A percentile compares a stretch with the other conserved stretches of the same genome.
These are phyloP conservation scores for Akanthomyces muscarius DNA, from an alignment of 2,329 filamentous ascomycete genomes.

Conservation along the genomic window DNA sequence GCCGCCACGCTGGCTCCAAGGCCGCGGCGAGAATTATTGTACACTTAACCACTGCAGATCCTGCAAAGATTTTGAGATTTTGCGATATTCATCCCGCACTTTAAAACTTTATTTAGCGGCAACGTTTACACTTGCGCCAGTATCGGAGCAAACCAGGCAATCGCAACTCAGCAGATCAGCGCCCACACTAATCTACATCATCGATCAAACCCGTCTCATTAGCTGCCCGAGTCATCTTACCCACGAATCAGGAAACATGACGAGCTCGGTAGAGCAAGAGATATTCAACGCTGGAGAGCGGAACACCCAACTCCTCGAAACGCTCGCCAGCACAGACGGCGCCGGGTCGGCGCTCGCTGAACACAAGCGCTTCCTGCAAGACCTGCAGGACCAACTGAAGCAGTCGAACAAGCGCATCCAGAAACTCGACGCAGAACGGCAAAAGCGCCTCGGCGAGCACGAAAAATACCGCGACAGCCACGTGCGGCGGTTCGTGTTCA, in stretches of 20 bases:
- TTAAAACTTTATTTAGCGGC: background rate
- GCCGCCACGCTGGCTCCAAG: background rate
- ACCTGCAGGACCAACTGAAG: slow-evolving; percentile 40
- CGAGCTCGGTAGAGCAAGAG: slow-evolving; percentile 28
- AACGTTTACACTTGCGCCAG: no score
- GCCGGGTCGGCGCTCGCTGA: slow-evolving; percentile 43
- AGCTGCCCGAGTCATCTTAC: background rate
- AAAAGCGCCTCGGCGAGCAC: slow-evolving; percentile 48
- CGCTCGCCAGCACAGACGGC: slow-evolving; percentile 47
- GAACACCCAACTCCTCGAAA: slow-evolving; percentile 42
- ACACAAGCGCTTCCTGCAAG: slow-evolving; percentile 41
- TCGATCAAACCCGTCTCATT: background rate
- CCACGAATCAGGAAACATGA: slow-evolving; percentile 22
- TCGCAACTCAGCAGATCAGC: background rate
- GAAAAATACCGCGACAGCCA: slow-evolving; percentile 50
- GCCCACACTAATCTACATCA: background rate
- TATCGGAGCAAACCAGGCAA: background rate
- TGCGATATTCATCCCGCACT: background rate
- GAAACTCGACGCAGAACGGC: slow-evolving; percentile 37
- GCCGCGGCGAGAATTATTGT: background rate
- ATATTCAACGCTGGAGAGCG: slow-evolving; percentile 38
- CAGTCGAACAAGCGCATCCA: slow-evolving; percentile 35
- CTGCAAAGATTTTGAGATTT: background rate
- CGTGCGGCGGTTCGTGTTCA: slow-evolving; percentile 49
- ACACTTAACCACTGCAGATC: background rate